Percentiles rank a stretch among this genome's conserved stretches.
Evolutionary conservation across 257 asterid species (phyloP).

Genomic region (Henckelia pumila): DNA sequence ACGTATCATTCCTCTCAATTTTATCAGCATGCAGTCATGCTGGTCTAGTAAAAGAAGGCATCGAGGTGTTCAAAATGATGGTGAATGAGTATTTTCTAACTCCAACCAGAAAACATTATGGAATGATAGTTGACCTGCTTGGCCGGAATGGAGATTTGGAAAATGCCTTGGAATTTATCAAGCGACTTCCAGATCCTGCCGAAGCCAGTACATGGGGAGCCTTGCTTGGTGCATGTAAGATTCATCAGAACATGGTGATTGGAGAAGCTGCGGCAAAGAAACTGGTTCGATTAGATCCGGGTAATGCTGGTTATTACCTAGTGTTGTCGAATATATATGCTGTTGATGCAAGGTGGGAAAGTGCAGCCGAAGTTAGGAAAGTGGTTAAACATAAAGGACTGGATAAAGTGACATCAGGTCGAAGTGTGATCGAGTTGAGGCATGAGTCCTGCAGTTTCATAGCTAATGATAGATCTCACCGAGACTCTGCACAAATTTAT

Average conservation of each 20-base stretch:
- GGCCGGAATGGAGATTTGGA: conserved; percentile 64
- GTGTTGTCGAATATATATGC: conserved; percentile 64
- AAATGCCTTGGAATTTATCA: conserved; percentile 50
- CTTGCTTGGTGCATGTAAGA: conserved; percentile 59
- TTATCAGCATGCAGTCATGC: conserved; percentile 79
- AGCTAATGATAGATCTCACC: conserved; percentile 42
- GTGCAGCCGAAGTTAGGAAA: conserved; percentile 51
- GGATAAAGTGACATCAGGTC: conserved; percentile 45
- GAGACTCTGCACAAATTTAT: conserved; percentile 26
- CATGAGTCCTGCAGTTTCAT: conserved; percentile 30
- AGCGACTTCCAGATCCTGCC: conserved; percentile 35
- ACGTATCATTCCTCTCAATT: conserved; percentile 57
- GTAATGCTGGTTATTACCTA: conserved; percentile 47
- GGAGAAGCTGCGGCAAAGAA: conserved; percentile 61
- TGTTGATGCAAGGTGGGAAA: conserved; percentile 55
- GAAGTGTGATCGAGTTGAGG: conserved; percentile 41
- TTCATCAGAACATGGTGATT: conserved; percentile 48
- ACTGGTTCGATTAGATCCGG: conserved; percentile 36
- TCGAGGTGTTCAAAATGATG: conserved; percentile 49
- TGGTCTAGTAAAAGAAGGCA: conserved; percentile 65
- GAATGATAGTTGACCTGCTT: conserved; percentile 59
- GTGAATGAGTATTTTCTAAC: conserved; percentile 40
- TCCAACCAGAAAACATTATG: conserved; percentile 67
- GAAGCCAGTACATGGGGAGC: conserved; percentile 66
- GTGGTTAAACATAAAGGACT: conserved; percentile 40